Evolutionary conservation across 495 filamentous ascomycete genomes (phyloP).

Genomic region (Trichoderma asperelloides): DNA sequence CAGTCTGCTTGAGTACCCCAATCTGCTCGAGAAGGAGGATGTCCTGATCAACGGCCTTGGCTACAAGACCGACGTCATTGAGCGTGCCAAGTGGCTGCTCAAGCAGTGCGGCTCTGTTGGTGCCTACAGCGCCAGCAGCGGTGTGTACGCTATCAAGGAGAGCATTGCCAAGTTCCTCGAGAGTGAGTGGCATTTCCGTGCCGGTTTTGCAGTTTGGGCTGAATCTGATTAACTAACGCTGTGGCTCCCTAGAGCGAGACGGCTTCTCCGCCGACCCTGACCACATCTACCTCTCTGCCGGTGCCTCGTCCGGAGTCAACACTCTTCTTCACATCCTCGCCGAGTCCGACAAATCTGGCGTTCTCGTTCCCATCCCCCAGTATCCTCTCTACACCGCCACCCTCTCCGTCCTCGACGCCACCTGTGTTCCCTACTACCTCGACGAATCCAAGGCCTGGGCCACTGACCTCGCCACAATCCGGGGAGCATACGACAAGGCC

Average conservation of each 20-base stretch:
- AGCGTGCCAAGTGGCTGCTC: conserved; percentile 69
- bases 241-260: conserved; percentile 53
- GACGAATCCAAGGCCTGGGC: conserved; percentile 81
- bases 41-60: conserved; percentile 57
- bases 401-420: conserved; percentile 73
- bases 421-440: conserved; percentile 84
- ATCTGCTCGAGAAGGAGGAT: conserved; percentile 68
- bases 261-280: conserved; percentile 70
- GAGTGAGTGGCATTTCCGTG: conserved; percentile 33
- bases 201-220: not conserved
- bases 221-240: not conserved
- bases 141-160: conserved; percentile 72
- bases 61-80: conserved; percentile 82
- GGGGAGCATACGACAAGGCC: conserved; percentile 59
- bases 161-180: conserved; percentile 90
- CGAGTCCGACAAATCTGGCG: conserved; percentile 63
- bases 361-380: conserved; percentile 93
- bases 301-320: conserved; percentile 89
- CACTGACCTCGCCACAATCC: conserved; percentile 72
- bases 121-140: conserved; percentile 92
- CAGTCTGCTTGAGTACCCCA: conserved; percentile 86
- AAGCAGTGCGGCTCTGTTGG: conserved; percentile 81
- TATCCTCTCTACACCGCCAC: conserved; percentile 98
- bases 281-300: conserved; percentile 78
- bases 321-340: conserved; percentile 88